Evolutionary conservation across 805 yeast genomes (phyloP), one percentile per base, ranked within the genome.

Genomic region (Metschnikowia picachoensis): DNA sequence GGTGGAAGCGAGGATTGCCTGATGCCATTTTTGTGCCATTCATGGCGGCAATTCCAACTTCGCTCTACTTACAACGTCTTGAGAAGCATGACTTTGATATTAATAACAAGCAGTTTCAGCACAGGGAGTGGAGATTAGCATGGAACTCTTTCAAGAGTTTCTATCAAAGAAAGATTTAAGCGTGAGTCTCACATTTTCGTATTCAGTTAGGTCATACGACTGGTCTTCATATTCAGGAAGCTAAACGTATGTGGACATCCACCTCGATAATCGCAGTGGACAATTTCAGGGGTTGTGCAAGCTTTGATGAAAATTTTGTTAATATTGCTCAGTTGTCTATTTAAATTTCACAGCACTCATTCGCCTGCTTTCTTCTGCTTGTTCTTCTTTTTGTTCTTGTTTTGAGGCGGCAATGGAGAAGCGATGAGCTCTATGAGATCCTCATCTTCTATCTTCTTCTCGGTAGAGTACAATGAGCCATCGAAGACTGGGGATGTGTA

Each of bases 21-120:
- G 91, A 85, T 57, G 83, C 82, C 27, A 52, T 85, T 25, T 82
- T 76, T 53, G 73, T 83, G 2, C 92, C 95, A 2, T 74, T 79
- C 48, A 77, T 87, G 87, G 66, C 74, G 15, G 77, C 83, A 0
- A 69, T 85, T 3, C 95, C 95, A 0, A 74, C 85, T 0, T 63
- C 76, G 14, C 72, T 85, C 34, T 88, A 80, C 57, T 68, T 87
- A 52, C 76, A 76, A 47, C 72, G 72, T 47, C 69, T 87, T 42
- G 85, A 88, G 58, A 74, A 72, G 50, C 56, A 65, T 49, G 86
- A 85, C 60, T 87, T 87, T 59, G 87, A 87, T 59, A 52, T 86
- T 4, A 65, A 77, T 39, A 60, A 62, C 54, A 68, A 70, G 13
- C 69, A 65, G 36, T 60, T 81, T 38, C 65, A 66, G 29, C 68